Conservation (phyloP, 257 asterid species). For the Apocynum venetum region DNA sequence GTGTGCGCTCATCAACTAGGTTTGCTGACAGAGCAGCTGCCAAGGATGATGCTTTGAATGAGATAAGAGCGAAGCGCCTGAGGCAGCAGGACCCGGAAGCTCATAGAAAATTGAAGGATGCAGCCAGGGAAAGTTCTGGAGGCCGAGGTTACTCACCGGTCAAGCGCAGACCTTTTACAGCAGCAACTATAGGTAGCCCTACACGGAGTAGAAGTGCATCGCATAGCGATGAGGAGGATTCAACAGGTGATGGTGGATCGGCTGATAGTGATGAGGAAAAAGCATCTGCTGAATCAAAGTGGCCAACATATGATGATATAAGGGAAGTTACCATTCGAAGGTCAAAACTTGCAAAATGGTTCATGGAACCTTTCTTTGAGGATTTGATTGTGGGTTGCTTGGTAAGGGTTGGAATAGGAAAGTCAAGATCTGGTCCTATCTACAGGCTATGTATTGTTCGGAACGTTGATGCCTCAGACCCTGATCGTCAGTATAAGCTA, state of each 20-base stretch:
- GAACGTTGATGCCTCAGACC: constrained; percentile 75
- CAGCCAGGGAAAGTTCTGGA: constrained; percentile 63
- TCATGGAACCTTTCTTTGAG: constrained; percentile 97
- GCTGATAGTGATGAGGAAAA: constrained; percentile 92
- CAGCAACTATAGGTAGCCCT: constrained; percentile 66
- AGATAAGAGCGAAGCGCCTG: constrained; percentile 61
- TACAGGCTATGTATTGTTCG: constrained; percentile 86
- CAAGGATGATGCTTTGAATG: constrained; percentile 56
- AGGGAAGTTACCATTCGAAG: constrained; percentile 82
- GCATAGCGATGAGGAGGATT: constrained; percentile 70
- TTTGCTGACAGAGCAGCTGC: constrained; percentile 83
- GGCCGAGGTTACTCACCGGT: constrained; percentile 69
- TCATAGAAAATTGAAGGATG: constrained; percentile 48
- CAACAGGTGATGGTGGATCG: constrained; percentile 80
- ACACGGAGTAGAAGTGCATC: constrained; percentile 73
- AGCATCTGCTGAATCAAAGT: constrained; percentile 55
- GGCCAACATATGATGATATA: constrained; percentile 77
- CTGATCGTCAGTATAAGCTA: constrained; percentile 73
- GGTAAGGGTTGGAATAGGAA: constrained; percentile 93
- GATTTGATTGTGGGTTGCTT: constrained; percentile 93
- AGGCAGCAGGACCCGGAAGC: constrained; percentile 45
- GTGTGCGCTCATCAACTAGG: constrained; percentile 62
- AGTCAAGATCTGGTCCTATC: constrained; percentile 70
- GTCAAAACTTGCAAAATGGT: constrained; percentile 91
- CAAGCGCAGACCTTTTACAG: constrained; percentile 65